A percentile compares a stretch with the other conserved stretches of the same genome.
Evolutionary conservation across 2,329 filamentous ascomycete species (phyloP).

Genomic region (Paraphoma sp.): DNA sequence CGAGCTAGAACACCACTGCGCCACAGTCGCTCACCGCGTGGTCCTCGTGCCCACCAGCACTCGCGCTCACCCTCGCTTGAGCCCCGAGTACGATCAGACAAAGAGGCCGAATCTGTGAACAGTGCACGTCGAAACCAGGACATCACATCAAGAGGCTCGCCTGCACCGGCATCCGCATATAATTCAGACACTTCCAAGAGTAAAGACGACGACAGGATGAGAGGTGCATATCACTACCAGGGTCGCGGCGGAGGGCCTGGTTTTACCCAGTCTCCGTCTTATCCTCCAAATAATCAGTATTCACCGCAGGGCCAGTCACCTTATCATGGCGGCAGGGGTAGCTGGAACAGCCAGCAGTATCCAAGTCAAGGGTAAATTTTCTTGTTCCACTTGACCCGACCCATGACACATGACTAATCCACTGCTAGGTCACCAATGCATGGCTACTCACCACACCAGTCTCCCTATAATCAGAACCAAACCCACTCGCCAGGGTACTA

Average conservation of each 20-base stretch:
- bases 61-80: constrained; percentile 37
- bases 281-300: constrained; percentile 63
- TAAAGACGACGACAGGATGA: constrained; percentile 43
- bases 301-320: constrained; percentile 70
- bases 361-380: constrained; percentile 59
- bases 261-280: constrained; percentile 66
- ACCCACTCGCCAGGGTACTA: constrained; percentile 54
- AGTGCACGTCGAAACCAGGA: constrained; percentile 16
- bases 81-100: constrained; percentile 22
- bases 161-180: constrained; percentile 34
- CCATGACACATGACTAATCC: constrained; percentile 28
- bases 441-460: constrained; percentile 64
- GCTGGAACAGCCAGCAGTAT: constrained; percentile 57
- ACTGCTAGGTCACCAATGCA: constrained; percentile 50
- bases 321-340: constrained; percentile 61
- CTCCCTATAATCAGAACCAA: constrained; percentile 58
- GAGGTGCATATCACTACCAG: constrained; percentile 43
- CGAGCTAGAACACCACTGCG: constrained; percentile 25
- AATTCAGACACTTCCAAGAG: constrained; percentile 39
- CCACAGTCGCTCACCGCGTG: constrained; percentile 33
- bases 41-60: constrained; percentile 29
- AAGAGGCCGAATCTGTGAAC: constrained; percentile 20
- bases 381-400: neutral
- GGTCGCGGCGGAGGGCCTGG: constrained; percentile 48
- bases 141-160: constrained; percentile 35